These are phyloP conservation scores for Gryganskiella cystojenkinii DNA, from an alignment of 192 early-diverging fungal species.

Conservation along the genomic window DNA sequence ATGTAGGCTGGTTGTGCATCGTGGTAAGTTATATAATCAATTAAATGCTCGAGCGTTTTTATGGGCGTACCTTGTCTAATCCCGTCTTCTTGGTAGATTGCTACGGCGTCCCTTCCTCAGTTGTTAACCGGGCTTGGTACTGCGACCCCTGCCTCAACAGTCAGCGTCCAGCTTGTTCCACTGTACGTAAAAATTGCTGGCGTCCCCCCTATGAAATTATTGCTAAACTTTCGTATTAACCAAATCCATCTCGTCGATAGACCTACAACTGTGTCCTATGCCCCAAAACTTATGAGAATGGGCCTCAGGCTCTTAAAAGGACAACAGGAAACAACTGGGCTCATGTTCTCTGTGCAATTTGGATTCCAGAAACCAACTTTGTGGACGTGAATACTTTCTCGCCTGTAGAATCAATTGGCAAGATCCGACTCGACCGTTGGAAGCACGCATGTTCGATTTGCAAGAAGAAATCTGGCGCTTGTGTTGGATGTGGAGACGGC, in stretches of 20 bases:
- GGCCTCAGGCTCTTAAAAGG: conserved; percentile 67
- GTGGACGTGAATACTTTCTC: conserved; percentile 47
- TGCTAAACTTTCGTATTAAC: background rate
- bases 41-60: too few species aligned
- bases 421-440: conserved; percentile 55
- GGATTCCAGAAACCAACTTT: conserved; percentile 65
- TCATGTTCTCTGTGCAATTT: conserved; percentile 75
- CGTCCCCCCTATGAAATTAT: background rate
- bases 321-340: conserved; percentile 84
- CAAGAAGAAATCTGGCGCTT: conserved; percentile 50
- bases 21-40: conserved; percentile 46
- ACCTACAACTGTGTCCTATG: conserved; percentile 76
- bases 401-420: conserved; percentile 60
- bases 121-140: conserved; percentile 22
- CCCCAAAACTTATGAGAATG: conserved; percentile 36
- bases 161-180: conserved; percentile 67
- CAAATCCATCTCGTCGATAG: conserved; percentile 23
- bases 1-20: conserved; percentile 62
- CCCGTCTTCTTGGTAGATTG: conserved; percentile 59
- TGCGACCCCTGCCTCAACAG: conserved; percentile 75
- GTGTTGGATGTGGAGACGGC: conserved; percentile 52
- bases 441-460: conserved; percentile 52
- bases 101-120: conserved; percentile 49
- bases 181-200: conserved; percentile 41
- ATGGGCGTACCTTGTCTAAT: too few species aligned